Evolutionary conservation across 345 rosid genomes (phyloP), one percentile per base, ranked within the genome.

Genomic region (Acer yangbiense): DNA sequence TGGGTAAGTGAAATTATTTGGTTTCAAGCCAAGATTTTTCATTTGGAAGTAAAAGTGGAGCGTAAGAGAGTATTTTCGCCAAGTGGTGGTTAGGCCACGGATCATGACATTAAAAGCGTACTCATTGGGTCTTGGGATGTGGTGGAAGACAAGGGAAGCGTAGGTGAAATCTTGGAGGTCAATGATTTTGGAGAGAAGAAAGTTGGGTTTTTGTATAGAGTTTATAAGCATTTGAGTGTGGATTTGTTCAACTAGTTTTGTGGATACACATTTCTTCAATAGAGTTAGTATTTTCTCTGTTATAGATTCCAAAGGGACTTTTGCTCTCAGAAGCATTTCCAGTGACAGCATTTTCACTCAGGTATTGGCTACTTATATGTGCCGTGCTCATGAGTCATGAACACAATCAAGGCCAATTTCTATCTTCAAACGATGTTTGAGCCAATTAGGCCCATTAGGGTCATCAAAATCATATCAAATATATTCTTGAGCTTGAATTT

Each of bases 91-190:
- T 10, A 91, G 52, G 17, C 96, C 99, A 35, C 94, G 86, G 82
- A 95, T 91, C 94, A 95, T 89, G 65, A 92, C 69, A 68, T 92
- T 95, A 86, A 89, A 95, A 13, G 96, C 89, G 69, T 89, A 86
- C n/a, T 90, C 89, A 68, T 90, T 82, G 46, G 94, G 97, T 8
- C 43, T 69, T 9, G 87, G 87, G 46, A 93, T 85, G 6, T 76
- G 90, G 68, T 83, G 60, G 82, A 95, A 93, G 55, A 95, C 75
- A 63, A 83, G 77, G 43, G 89, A 85, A 12, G 97, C 93, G 39
- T 95, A 92, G 71, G 57, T 3, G 68, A 84, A 83, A 82, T 91
- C 87, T 57, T 85, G 87, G 76, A 93, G 84, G 44, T 83, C 87
- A 58, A 95, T 84, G 84, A 92, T 84, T 62, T 83, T 91, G 77